Base-by-base conservation (phyloP, 305 asterid genomes). In the Solanum hybrid region DNA sequence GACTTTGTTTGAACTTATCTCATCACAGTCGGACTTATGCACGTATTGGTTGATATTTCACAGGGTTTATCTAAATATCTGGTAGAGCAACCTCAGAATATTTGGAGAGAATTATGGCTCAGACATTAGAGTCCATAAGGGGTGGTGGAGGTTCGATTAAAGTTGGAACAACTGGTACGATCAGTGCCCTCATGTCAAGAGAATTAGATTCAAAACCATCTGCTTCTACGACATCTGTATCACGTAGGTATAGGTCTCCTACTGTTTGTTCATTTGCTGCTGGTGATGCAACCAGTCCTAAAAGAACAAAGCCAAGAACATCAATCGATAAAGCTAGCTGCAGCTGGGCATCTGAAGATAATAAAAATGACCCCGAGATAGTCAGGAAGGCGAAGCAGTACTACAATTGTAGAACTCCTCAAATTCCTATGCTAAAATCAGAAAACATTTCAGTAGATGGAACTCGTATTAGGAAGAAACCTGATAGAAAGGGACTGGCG, bases 61-160 rank as follows among this genome's bases (percentile, higher is more conserved):
- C 86, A 79, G 86, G 85, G n/a, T 37, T 27, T 37, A n/a, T 79
- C 86, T 36, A 13, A 6, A 37, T 79, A 79, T 79, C 60, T 37
- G 34, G 22, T 79, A 11, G 77, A 60, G 34, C 16, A 16, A 35
- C 4, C 46, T 29, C 38, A 35, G 87, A 88, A 34, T 22, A 79
- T 12, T 2, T 5, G n/a, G 69, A 88, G 75, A 81, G 90, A 64
- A 69, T 29, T 78, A 96, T 95, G 99, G 95, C 92, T 90, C 95
- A 89, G 88, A 94, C 93, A 85, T 86, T 96, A 89, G 97, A 96
- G 94, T 93, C 95, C 27, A 92, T 95, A 86, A 90, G 89, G 90
- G 96, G 98, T 89, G 97, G 98, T 29, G 98, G 98, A 92, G 98
- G 98, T 87, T 96, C 98, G 9, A 78, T 97, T 78, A 97, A 93